Evolutionary conservation across 1,139 yeast species (phyloP).

Genomic region (Yamadazyma spencermartinsiae): DNA sequence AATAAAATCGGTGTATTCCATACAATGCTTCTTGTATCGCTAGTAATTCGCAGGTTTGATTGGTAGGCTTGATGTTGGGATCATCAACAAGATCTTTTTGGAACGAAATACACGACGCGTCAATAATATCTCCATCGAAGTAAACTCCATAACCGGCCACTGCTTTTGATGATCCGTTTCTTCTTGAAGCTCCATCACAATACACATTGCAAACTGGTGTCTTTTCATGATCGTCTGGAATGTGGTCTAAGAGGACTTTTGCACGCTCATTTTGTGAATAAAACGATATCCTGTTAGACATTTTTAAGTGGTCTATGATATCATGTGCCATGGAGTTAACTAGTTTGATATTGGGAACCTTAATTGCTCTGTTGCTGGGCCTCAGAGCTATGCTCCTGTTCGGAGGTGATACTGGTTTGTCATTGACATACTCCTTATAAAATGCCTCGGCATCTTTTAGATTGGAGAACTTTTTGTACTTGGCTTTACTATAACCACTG

Average conservation of each 20-base stretch:
- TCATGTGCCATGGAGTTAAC: too few species aligned
- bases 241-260: too few species aligned
- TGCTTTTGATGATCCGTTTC: constrained; percentile 55
- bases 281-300: too few species aligned
- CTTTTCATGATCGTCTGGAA: background rate
- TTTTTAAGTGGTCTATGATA: too few species aligned
- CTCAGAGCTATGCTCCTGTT: too few species aligned
- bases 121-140: constrained; percentile 44
- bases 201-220: constrained; percentile 33
- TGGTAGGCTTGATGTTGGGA: constrained; percentile 70
- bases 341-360: too few species aligned
- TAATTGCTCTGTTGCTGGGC: too few species aligned
- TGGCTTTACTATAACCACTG: constrained; percentile 53
- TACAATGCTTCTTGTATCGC: constrained; percentile 63
- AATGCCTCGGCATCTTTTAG: background rate
- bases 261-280: too few species aligned
- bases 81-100: too few species aligned
- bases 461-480: constrained; percentile 53
- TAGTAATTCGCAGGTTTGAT: constrained; percentile 76
- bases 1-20: constrained; percentile 23
- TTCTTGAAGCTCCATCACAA: constrained; percentile 69
- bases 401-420: too few species aligned
- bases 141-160: constrained; percentile 66
- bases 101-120: constrained; percentile 46
- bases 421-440: background rate